Evolutionary conservation across 2,329 filamentous ascomycete species (phyloP).

Genomic region (Didymella exigua): DNA sequence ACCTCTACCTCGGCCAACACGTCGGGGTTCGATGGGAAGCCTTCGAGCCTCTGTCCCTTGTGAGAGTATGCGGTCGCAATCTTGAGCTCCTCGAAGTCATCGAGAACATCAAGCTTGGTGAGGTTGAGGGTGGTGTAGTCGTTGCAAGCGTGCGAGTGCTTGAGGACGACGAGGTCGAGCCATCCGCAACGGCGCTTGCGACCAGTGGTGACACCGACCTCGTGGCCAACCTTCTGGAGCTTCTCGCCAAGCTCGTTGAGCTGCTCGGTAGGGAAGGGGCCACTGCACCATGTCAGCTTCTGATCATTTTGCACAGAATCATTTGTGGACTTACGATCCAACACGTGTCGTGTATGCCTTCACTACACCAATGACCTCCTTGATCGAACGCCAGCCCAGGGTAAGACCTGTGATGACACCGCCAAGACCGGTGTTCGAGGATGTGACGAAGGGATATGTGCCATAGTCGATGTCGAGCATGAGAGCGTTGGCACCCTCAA

Average conservation of each 20-base stretch:
- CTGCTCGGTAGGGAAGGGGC: slow-evolving; percentile 72
- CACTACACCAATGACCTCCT: slow-evolving; percentile 67
- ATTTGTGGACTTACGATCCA: slow-evolving; percentile 38
- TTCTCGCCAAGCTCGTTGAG: slow-evolving; percentile 62
- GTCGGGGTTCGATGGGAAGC: slow-evolving; percentile 69
- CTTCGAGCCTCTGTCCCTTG: slow-evolving; percentile 61
- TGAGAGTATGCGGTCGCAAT: slow-evolving; percentile 72
- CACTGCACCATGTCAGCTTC: slow-evolving; percentile 50
- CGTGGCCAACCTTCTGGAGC: slow-evolving; percentile 61
- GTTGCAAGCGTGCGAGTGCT: slow-evolving; percentile 69
- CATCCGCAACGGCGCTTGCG: slow-evolving; percentile 67
- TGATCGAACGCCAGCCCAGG: slow-evolving; percentile 65
- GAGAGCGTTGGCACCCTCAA: slow-evolving; percentile 72
- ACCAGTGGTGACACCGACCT: slow-evolving; percentile 63
- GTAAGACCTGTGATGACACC: slow-evolving; percentile 69
- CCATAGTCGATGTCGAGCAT: slow-evolving; percentile 67
- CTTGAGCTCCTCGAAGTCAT: slow-evolving; percentile 76
- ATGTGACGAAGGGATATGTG: slow-evolving; percentile 67
- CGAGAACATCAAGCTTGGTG: slow-evolving; percentile 73
- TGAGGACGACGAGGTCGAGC: slow-evolving; percentile 71
- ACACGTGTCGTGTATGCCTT: slow-evolving; percentile 72
- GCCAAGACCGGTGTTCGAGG: slow-evolving; percentile 64
- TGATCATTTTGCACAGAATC: neutral
- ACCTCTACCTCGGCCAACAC: slow-evolving; percentile 66
- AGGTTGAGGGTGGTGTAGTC: slow-evolving; percentile 70